Evolutionary conservation across 257 asterid species (phyloP), one percentile per base, ranked within the genome.

Genomic region (Nicotiana sylvestris): DNA sequence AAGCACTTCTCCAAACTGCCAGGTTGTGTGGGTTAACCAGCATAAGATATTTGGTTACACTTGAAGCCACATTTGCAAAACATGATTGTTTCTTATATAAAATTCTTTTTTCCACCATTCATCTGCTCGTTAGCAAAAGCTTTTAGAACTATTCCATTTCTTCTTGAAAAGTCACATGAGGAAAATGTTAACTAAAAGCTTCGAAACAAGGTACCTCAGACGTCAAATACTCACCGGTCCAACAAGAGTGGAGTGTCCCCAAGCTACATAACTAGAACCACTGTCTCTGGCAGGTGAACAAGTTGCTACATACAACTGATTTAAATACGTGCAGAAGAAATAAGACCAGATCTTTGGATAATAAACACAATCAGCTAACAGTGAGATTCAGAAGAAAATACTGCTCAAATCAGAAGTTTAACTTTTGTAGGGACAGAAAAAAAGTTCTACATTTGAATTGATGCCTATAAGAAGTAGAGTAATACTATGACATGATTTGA

Each of bases 191-290:
- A 27, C 27, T 15, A 30, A 27, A 21, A 78, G 35, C 56, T 27
- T 74, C 13, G 60, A 5, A 81, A 76, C 43, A 46, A 49, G 62
- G 27, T 39, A 49, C 0, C 0, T 13, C 39, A 74, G 82, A 79
- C 17, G 4, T 16, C 13, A 61, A 37, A 65, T 29, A 90, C 98
- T 91, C 83, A 93, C 98, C 70, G 98, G 97, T 61, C 97, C 98
- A 82, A 95, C 97, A 66, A 93, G 97, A 81, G 98, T 93, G 66
- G 97, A 95, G 87, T 95, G 98, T 49, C 98, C 98, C 98, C 97
- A 93, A 72, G 97, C 97, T 79, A 95, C 97, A 87, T 95, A 93
- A 84, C 89, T 88, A 32, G 98, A 88, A 74, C 86, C 85, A 85
- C 78, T 10, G 84, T 92, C 98, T 89, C 98, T 87, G 49, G 98